Base-by-base conservation (phyloP, 139 green algal species). In the Tetraselmis striata region DNA sequence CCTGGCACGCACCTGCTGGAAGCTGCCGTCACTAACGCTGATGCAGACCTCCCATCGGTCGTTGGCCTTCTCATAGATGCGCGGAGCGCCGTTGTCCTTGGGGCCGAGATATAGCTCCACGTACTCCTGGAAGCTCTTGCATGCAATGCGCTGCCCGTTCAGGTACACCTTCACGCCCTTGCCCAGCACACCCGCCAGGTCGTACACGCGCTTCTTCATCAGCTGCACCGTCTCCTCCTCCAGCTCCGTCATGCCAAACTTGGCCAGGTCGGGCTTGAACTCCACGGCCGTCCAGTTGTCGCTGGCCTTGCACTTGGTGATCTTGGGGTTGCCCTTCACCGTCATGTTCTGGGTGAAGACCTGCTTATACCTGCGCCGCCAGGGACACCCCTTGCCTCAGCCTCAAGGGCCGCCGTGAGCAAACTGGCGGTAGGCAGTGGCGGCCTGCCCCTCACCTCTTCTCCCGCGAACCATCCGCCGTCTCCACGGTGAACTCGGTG, bases 231-330 rank as follows among this genome's bases (percentile, higher is more conserved):
- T 89, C 76, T 98, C 94, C 0, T 89, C 88, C 67, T 97, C 94
- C 59, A 97, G 88, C 32, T 80, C 76, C 26, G 85, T 76, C 97
- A 99, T 98, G 81, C 94, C 91, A 88, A 99, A 99, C 86, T 97
- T 98, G 31, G 85, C 84, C 30, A 99, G 90, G 86, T 99, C 97
- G 23, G 97, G 97, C 83, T 93, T 90, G 89, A 99, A 99, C 2
- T 92, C 96, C 82, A 99, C 93, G 84, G 90, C 92, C 0, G 97
- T 99, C 94, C 94, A 99, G 90, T 98, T 98, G 76, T 99, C 96
- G n/a, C 30, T 92, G 0, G 90, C 30, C 85, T 95, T 97, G 92
- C 94, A 98, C 75, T 90, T 88, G 0, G 80, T 96, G 82, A 99
- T 96, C 22, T 89, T 79, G 0, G 95, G 95, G 77, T 91, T 80